Evolutionary conservation across 2,329 filamentous ascomycete genomes (phyloP), one percentile per base, ranked within the genome.

Genomic region (Scortechinia acanthostroma): DNA sequence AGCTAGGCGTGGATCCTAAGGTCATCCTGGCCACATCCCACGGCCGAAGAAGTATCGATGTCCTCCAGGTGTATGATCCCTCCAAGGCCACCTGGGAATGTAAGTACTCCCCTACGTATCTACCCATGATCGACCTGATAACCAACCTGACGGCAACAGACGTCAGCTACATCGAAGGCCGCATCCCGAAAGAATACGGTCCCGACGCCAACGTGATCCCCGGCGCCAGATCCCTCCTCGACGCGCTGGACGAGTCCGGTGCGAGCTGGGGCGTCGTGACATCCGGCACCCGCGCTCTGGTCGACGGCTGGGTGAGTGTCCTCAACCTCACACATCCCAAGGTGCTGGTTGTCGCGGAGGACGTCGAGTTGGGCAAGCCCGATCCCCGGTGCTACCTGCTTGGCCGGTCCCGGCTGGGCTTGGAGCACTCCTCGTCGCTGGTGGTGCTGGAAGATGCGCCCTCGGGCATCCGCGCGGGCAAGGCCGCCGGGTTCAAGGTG

Each of bases 401-500:
- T 25, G 71, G 70, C 3, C 58, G 57, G 37, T 52, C 59, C 48
- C 61, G 64, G 46, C 56, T 73, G 17, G 58, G 60, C 2, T 52
- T 72, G 10, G 43, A 19, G 54, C 3, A 40, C 35, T 40, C 35
- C 6, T 6, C 6, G 13, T 40, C 35, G 17, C 52, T 85, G 42
- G 59, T 87, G 44, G 83, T 88, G 30, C 58, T 88, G 22, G 84
- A 88, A 59, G 83, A 88, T 62, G 80, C 81, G 42, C 83, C 83
- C 4, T 80, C 81, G 15, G 83, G 83, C 3, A 76, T 88, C 46
- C 69, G 64, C 48, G 78, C 83, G 23, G 84, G 83, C 6, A 87
- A 86, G 59, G 78, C 77, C n/a, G 83, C 84, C 13, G 82, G 82
- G 2, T 87, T 77, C 58, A 77, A 74, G 53, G 84, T 88, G 10